Evolutionary conservation across 768 basidiomycete species (phyloP).

Genomic region (Lactarius evosmus): DNA sequence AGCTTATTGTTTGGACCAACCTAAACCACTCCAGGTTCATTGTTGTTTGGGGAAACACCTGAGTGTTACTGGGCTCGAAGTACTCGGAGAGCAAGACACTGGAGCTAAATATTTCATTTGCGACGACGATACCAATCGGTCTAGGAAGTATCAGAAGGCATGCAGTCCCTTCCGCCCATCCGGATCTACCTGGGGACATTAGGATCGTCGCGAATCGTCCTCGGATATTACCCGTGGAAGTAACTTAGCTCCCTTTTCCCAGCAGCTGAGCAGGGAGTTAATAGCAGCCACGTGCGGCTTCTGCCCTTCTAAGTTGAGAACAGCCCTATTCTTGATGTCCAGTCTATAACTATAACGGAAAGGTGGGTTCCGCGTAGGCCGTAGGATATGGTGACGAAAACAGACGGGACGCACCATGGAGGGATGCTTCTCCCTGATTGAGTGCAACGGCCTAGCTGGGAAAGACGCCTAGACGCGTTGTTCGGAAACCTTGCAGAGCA

Average conservation of each 20-base stretch:
- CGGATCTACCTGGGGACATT: conserved; percentile 65
- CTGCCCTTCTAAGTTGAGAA: conserved; percentile 84
- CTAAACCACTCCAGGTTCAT: no score
- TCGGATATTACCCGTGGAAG: conserved; percentile 95
- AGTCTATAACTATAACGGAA: conserved; percentile 4
- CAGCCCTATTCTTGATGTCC: conserved; percentile 63
- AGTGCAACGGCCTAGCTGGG: conserved; percentile 46
- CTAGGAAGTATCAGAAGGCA: conserved; percentile 35
- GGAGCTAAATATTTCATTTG: conserved; percentile 90
- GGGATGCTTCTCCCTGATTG: conserved; percentile 89
- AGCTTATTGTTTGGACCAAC: conserved; percentile 42
- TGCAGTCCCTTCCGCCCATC: neutral
- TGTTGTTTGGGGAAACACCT: conserved; percentile 89
- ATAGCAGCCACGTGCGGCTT: neutral
- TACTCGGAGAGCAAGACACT: conserved; percentile 90
- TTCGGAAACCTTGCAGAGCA: conserved; percentile 63
- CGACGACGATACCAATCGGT: conserved; percentile 85
- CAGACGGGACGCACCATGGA: conserved; percentile 93
- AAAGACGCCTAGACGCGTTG: neutral
- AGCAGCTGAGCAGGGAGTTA: conserved; percentile 51
- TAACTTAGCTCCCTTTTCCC: conserved; percentile 84
- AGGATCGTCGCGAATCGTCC: conserved; percentile 89
- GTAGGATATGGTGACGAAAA: conserved; percentile 86
- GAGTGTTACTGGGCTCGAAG: conserved; percentile 77
- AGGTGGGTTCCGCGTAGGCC: conserved; percentile 51